Percentiles rank a stretch among this genome's conserved stretches.
Conservation (phyloP, 192 early-diverging fungal genomes). For the Rhizoclosmatium sp. region DNA sequence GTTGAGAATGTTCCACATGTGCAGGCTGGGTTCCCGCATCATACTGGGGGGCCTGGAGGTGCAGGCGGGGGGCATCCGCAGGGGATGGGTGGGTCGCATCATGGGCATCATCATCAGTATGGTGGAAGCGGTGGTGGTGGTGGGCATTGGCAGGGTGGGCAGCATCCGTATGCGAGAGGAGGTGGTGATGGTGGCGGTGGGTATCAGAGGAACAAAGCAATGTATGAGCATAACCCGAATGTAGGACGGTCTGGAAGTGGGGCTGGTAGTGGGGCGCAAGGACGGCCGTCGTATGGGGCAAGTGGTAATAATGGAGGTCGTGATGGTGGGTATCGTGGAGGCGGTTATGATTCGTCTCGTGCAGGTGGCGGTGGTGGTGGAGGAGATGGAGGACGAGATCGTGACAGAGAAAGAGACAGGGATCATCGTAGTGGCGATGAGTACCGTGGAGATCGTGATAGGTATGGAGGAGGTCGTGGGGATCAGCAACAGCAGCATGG, state of each 20-base stretch:
- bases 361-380: constrained; percentile 21
- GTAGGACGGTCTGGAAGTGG: constrained; percentile 17
- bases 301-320: not conserved
- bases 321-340: not conserved
- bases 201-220: not conserved
- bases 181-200: constrained; percentile 29
- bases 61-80: not conserved
- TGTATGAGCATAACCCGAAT: constrained; percentile 22
- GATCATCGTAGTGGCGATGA: not conserved
- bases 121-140: constrained; percentile 46
- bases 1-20: not conserved
- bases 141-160: constrained; percentile 54
- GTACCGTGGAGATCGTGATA: no score
- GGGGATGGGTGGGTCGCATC: not conserved
- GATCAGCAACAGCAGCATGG: no score
- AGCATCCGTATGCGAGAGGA: constrained; percentile 46
- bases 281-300: not conserved
- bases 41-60: not conserved
- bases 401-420: constrained; percentile 6
- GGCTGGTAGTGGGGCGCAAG: not conserved
- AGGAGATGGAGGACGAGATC: constrained; percentile 5
- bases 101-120: not conserved
- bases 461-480: no score
- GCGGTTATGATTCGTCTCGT: not conserved
- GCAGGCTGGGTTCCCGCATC: constrained; percentile 22